phyloP scores from a whole-genome alignment of 257 asterid species.

The Solanum appendiculatum region DNA sequence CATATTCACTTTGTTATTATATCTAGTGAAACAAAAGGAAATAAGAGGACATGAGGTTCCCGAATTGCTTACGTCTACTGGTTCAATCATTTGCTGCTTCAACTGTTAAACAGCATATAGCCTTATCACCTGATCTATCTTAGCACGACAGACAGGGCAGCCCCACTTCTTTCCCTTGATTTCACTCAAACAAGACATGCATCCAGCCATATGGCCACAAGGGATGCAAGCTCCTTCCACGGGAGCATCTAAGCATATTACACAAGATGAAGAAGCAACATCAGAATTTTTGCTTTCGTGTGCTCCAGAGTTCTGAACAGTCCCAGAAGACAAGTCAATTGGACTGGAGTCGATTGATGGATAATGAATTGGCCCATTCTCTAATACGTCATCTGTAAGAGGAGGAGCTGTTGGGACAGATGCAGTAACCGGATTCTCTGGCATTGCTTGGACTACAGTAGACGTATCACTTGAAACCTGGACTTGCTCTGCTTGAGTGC shows the following conservation, averaged over 20 bases:
- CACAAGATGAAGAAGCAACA: slow-evolving; percentile 42
- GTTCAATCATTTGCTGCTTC: background rate
- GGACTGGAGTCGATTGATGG: slow-evolving; percentile 55
- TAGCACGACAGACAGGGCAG: slow-evolving; percentile 88
- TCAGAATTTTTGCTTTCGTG: slow-evolving; percentile 20
- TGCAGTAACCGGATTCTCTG: slow-evolving; percentile 16
- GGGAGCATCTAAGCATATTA: slow-evolving; percentile 73
- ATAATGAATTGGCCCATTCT: slow-evolving; percentile 58
- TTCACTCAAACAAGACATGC: slow-evolving; percentile 80
- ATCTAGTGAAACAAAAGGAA: background rate
- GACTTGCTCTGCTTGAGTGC: slow-evolving; percentile 13
- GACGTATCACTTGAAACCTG: slow-evolving; percentile 8
- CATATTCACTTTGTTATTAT: background rate
- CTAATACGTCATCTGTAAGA: slow-evolving; percentile 7
- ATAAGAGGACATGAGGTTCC: background rate
- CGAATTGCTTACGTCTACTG: background rate
- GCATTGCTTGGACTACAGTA: slow-evolving; percentile 8
- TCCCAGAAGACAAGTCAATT: slow-evolving; percentile 25
- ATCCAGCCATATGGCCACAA: slow-evolving; percentile 95
- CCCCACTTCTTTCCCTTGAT: slow-evolving; percentile 71
- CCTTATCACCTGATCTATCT: slow-evolving; percentile 68
- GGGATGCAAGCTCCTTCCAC: slow-evolving; percentile 90
- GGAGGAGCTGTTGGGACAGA: slow-evolving; percentile 66
- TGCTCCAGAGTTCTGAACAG: background rate
- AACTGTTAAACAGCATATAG: slow-evolving; percentile 53